Base-by-base conservation (phyloP, 441 rosid genomes). In the Erodium trifolium region DNA sequence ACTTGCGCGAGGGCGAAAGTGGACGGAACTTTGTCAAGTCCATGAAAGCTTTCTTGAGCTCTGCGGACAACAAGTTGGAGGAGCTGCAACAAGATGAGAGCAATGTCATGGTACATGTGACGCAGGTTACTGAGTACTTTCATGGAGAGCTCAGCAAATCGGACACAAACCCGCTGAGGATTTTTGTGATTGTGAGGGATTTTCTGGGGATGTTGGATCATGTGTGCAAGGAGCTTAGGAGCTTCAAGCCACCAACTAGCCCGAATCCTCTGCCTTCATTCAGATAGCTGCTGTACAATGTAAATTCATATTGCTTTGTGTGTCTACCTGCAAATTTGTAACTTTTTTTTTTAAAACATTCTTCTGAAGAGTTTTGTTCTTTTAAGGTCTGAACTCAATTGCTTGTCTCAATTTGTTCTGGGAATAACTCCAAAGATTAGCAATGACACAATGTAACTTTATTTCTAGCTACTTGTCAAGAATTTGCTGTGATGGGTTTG, bases 171-270 rank as follows among this genome's bases (percentile, higher is more conserved):
- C 97, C 96, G 13, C 84, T 94, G 6, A 75, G 91, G 72, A 94
- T 94, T 27, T 91, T 94, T 68, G 96, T 94, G 86, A 94, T 94
- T 68, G 99, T 94, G 17, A 94, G 99, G 73, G 99, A 94, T 71
- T 94, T 94, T 76, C 72, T 94, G 71, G 96, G 96, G 53, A 90
- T 90, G 96, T 70, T 94, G 78, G 99, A 90, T 82, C 89, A 86
- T 80, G 92, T 94, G 4, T 94, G 97, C 73, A 94, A 86, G 77
- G 97, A 90, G 72, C 82, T 94, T 72, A 94, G 96, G 69, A 84
- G 83, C 81, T 55, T 73, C 45, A 88, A 81, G 84, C 77, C 80
- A 14, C 84, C 90, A 4, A 80, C 77, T 35, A 83, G 82, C 80
- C 86, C 89, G 17, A 88, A 77, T 63, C 97, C 98, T 68, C 79